Evolutionary conservation across 768 basidiomycete genomes (phyloP), one percentile per base, ranked within the genome.

Genomic region (Chalciporus chontae): DNA sequence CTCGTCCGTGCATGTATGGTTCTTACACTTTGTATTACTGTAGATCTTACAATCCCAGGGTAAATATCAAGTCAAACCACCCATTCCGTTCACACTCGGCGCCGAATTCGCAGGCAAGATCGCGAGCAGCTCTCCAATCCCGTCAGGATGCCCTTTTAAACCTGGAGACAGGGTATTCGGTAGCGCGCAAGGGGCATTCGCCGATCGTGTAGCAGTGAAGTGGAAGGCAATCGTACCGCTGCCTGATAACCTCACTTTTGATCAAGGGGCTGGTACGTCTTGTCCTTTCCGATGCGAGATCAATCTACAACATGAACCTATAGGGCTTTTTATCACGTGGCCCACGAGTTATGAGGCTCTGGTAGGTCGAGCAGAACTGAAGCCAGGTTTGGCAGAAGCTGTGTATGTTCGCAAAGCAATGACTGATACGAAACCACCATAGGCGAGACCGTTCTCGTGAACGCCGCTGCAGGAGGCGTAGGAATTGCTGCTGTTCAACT

Each of bases 391-490:
- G 61, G 17, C 11, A n/a, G 26, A 31, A 3, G 13, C 8, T 34
- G 2, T 32, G 7, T 44, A 15, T 37, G 32, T 38, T 48, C 23
- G 26, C 26, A 26, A 46, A 18, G 45, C 17, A 10, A 21, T n/a
- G n/a, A 43, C 54, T 62, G 17, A 57, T 45, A 19, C 21, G 21
- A 21, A 18, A 46, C 40, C 14, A 42, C 37, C 29, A 8, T 43
- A 88, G 89, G 88, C 18, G 95, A 97, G 71, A 93, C 87, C 81
- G 81, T 96, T 3, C 81, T 99, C 3, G 85, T 98, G 4, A 91
- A 92, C 43, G 95, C 94, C 7, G 90, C 90, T n/a, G 95, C 94
- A 1, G 95, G 95, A 3, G 95, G 94, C 11, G 94, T 98, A 5
- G 94, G 94, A 0, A 83, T 95, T 44, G 84, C 85, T 6, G 94